Base-by-base conservation (phyloP, 176 grass and related monocot species). In the Aegilops speltoides region DNA sequence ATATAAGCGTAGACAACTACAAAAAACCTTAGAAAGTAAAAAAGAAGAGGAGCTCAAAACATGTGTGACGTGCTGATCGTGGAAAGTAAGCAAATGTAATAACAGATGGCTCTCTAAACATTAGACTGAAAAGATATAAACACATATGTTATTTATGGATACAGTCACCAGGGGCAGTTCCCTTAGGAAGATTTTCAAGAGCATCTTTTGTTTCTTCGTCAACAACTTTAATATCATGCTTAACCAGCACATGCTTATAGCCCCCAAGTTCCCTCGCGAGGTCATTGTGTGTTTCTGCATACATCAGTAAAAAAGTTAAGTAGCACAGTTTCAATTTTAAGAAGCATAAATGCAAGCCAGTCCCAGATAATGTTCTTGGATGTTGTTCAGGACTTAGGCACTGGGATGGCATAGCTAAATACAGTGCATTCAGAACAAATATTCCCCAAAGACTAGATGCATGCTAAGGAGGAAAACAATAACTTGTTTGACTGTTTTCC, bases 221-320 rank as follows among this genome's bases (percentile, higher is more conserved):
- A 43, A 98, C 87, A 82, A 98, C 93, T 87, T 91, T 88, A 67
- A 98, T 91, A 83, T 91, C 89, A 66, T 60, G 88, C 76, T 89
- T 87, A 83, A 96, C 88, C 3, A 73, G 64, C 75, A 96, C 84
- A 86, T 98, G 88, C 43, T 88, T 91, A 65, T 98, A 98, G 43
- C 96, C 93, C 57, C 96, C 96, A 73, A 98, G 88, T 71, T 96
- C 93, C 79, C 94, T 94, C 0, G 90, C 82, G 10, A 98, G 93
- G 45, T 94, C 93, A 82, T 96, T 96, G 83, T 88, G 50, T 40
- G 96, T 98, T 82, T 89, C 93, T 96, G 83, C 50, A 76, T 14
- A 80, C 22, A 90, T 84, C 37, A 46, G 20, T 50, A 60, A 8
- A 54, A 7, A 62, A 78, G 56, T 32, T 79, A 50, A 38, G 74